phyloP scores from a whole-genome alignment of 805 yeast genomes.

The Kodamaea hsintzibuensis region DNA sequence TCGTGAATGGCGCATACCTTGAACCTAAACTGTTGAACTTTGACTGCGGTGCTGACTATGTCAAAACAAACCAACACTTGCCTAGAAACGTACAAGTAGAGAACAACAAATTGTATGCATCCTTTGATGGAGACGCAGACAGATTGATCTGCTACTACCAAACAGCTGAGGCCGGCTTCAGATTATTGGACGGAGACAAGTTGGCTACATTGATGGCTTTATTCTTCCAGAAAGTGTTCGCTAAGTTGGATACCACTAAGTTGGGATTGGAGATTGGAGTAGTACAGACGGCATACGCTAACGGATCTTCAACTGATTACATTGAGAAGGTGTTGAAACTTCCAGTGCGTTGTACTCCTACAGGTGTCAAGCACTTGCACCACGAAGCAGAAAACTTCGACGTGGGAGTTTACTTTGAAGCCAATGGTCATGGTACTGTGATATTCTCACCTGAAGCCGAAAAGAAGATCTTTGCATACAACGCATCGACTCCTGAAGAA shows the following conservation, averaged over 20 bases:
- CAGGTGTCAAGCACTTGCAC: conserved; percentile 96
- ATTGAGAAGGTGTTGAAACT: conserved; percentile 59
- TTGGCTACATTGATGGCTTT: conserved; percentile 82
- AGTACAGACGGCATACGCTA: conserved; percentile 97
- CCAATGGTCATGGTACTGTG: conserved; percentile 99
- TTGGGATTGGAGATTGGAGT: conserved; percentile 65
- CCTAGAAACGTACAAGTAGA: conserved; percentile 56
- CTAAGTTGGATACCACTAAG: conserved; percentile 47
- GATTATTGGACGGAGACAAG: conserved; percentile 87
- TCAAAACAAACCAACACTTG: conserved; percentile 80
- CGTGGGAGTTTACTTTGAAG: conserved; percentile 94
- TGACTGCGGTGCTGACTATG: conserved; percentile 93
- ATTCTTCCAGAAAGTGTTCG: conserved; percentile 53
- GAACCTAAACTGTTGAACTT: conserved; percentile 64
- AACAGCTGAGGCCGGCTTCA: conserved; percentile 36
- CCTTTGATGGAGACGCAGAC: conserved; percentile 98
- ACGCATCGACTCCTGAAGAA: conserved; percentile 44
- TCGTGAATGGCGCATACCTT: conserved; percentile 56
- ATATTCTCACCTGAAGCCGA: conserved; percentile 62
- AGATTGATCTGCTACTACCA: conserved; percentile 80
- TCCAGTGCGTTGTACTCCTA: conserved; percentile 87
- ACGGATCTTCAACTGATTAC: conserved; percentile 84
- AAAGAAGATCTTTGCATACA: conserved; percentile 30
- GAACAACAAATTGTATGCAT: conserved; percentile 60
- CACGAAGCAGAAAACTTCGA: conserved; percentile 86